These are phyloP conservation scores for Citrus sinensis DNA, from an alignment of 345 rosid species.

Conservation along the genomic window DVS_A1.0 CM039167.1:8835501-8836000, in stretches of 20 bases:
- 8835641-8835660: slow-evolving; percentile 32
- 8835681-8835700: slow-evolving; percentile 16
- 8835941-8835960: neutral
- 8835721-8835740: neutral
- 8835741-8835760: neutral
- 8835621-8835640: neutral
- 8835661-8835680: slow-evolving; percentile 34
- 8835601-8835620: neutral
- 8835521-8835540: slow-evolving; percentile 2
- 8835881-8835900: no score
- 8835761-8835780: neutral
- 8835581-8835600: slow-evolving; percentile 12
- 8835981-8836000: no score
- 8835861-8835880: no score
- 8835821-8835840: no score
- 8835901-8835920: no score
- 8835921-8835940: neutral
- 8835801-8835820: no score
- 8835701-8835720: slow-evolving; percentile 1
- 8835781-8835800: no score
- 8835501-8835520: slow-evolving; percentile 34
- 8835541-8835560: neutral
- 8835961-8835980: neutral
- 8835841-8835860: no score
- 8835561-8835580: neutral